phyloP scores from a whole-genome alignment of 257 asterid species.

The Haberlea rhodopensis region DNA sequence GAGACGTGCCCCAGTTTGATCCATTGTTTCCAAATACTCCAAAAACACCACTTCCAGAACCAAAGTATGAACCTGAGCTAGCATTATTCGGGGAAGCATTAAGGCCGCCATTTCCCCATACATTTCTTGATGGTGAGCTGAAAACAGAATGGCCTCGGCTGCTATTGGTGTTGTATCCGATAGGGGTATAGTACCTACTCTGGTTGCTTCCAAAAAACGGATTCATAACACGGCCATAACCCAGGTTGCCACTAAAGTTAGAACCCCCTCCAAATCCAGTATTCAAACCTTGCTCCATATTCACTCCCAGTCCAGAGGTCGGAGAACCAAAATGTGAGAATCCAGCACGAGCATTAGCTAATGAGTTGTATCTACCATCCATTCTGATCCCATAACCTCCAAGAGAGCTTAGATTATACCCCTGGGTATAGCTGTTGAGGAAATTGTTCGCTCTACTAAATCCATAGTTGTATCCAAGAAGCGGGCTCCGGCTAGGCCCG shows the following conservation, averaged over 20 bases:
- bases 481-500: constrained; percentile 31
- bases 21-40: constrained; percentile 6
- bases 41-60: constrained; percentile 15
- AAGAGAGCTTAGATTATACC: constrained; percentile 13
- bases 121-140: constrained; percentile 19
- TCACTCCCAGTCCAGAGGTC: constrained; percentile 4
- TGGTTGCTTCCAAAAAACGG: constrained; percentile 6
- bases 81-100: constrained; percentile 2
- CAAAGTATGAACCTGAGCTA: constrained; percentile 2
- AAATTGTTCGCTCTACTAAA: constrained; percentile 12
- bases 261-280: constrained; percentile 4
- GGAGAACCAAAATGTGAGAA: constrained; percentile 19
- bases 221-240: constrained; percentile 19
- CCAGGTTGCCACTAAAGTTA: constrained; percentile 19
- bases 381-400: constrained; percentile 21
- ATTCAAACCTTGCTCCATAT: constrained; percentile 12
- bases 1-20: constrained; percentile 14
- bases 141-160: constrained; percentile 15
- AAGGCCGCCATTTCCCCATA: constrained; percentile 17
- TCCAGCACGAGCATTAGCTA: constrained; percentile 12
- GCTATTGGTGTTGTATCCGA: constrained; percentile 3
- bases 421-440: constrained; percentile 11
- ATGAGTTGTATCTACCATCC: constrained; percentile 19
- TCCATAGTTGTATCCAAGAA: constrained; percentile 8
- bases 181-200: constrained; percentile 7